phyloP scores from a whole-genome alignment of 75 land plant species.

The Sequoiadendron giganteum region DNA sequence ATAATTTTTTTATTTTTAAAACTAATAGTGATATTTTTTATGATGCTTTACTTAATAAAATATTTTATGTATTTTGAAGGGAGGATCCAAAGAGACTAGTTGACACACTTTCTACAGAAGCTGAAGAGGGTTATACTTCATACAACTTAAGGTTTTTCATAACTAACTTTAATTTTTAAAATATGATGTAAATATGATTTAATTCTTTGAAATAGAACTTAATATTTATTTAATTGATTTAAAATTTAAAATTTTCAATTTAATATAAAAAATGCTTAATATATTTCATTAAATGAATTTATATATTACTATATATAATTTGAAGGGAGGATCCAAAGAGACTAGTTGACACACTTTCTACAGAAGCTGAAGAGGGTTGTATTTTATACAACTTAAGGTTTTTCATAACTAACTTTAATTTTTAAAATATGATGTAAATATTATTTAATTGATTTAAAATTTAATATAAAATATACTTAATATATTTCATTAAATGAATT shows the following conservation, averaged over 20 bases:
- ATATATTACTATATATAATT: no score
- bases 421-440: not conserved
- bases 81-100: constrained; percentile 66
- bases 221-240: not conserved
- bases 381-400: constrained; percentile 91
- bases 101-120: constrained; percentile 56
- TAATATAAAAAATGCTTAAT: no score
- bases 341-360: constrained; percentile 14
- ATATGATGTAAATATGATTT: not conserved
- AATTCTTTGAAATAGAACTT: not conserved
- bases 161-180: not conserved
- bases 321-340: constrained; percentile 76
- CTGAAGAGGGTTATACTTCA: constrained; percentile 87
- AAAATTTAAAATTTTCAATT: no score
- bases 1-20: not conserved
- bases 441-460: not conserved
- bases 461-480: no score
- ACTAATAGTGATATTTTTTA: not conserved
- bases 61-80: constrained; percentile 34
- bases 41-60: not conserved
- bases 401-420: not conserved
- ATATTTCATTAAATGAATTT: no score
- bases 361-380: constrained; percentile 87
- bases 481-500: no score
- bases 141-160: constrained; percentile 73